Base-by-base conservation (phyloP, 768 basidiomycete genomes). In the Suillus bovinus region DNA sequence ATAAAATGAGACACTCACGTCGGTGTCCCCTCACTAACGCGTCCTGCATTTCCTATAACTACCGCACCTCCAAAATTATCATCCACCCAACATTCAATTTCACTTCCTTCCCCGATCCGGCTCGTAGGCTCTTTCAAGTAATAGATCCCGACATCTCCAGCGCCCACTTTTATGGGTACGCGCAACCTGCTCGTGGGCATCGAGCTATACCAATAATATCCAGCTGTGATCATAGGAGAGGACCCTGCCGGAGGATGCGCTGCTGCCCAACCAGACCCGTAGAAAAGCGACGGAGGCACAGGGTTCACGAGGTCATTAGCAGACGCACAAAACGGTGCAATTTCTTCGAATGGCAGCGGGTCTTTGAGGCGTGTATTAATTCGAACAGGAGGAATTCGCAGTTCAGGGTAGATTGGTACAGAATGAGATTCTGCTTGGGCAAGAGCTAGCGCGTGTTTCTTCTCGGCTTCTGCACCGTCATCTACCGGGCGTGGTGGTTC, bases 281-380 rank as follows among this genome's bases (percentile, higher is more conserved):
- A 91, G 79, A 99, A 99, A 67, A 98, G 77, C 34, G 92, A 93
- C 0, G 89, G 86, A n/a, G 96, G 96, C 0, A 99, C 82, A 1
- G 97, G 97, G 77, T 99, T 98, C 75, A 99, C 93, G 58, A 99
- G 81, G 73, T 99, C 96, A 75, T 98, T 96, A n/a, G 97, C 97
- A 24, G 89, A 90, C 0, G 93, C 94, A 74, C 97, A 99, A 78
- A 83, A 94, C 8, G 96, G 97, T 42, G 86, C 82, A 57, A 96
- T 85, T 75, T 99, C 97, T 72, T 91, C 86, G 74, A 90, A 96
- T 4, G 85, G 80, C 1, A 78, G 75, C 14, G 72, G 67, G 1
- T 73, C 77, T 62, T 76, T 76, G 3, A 91, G 91, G 3, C 83
- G 85, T 7, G 86, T 84, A 62, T 82, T 84, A 74, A 98, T 88